Percentiles rank a stretch among this genome's conserved stretches.
phyloP scores from a whole-genome alignment of 2,329 filamentous ascomycete genomes.

The Fusarium albosuccineum region DNA sequence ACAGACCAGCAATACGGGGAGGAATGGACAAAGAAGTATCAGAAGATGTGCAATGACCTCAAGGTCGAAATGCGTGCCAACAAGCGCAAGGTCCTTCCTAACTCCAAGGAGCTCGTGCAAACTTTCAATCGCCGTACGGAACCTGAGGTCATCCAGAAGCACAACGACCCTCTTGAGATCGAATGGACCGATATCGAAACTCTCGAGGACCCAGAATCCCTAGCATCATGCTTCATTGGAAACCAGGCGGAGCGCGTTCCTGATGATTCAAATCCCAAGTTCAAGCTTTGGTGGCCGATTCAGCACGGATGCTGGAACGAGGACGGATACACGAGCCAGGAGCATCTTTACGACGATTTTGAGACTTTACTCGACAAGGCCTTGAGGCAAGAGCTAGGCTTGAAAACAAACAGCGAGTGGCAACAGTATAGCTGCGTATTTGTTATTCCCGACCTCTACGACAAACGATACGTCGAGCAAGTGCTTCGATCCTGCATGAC shows the following conservation, averaged over 20 bases:
- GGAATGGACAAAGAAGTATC: slow-evolving; percentile 81
- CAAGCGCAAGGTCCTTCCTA: slow-evolving; percentile 95
- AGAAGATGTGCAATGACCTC: slow-evolving; percentile 85
- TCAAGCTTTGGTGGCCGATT: slow-evolving; percentile 94
- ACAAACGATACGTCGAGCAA: slow-evolving; percentile 90
- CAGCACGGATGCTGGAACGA: slow-evolving; percentile 91
- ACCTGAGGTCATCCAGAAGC: slow-evolving; percentile 89
- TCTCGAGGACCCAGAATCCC: slow-evolving; percentile 73
- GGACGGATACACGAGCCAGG: slow-evolving; percentile 83
- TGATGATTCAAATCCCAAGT: slow-evolving; percentile 88
- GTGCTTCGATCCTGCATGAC: slow-evolving; percentile 87
- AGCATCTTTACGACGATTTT: slow-evolving; percentile 87
- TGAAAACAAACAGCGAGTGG: slow-evolving; percentile 84
- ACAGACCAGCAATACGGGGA: slow-evolving; percentile 88
- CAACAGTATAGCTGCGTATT: slow-evolving; percentile 96
- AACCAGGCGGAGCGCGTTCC: slow-evolving; percentile 87
- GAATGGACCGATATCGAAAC: slow-evolving; percentile 91
- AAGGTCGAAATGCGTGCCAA: slow-evolving; percentile 92
- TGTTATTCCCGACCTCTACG: slow-evolving; percentile 95
- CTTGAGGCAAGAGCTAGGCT: slow-evolving; percentile 84
- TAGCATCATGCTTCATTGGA: slow-evolving; percentile 79
- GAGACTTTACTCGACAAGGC: slow-evolving; percentile 88
- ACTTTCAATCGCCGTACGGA: slow-evolving; percentile 92
- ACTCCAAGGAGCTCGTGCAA: slow-evolving; percentile 94
- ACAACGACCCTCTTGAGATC: slow-evolving; percentile 93